Percentiles rank a stretch among this genome's conserved stretches.
These are phyloP conservation scores for Fusarium lyarnte DNA, from an alignment of 2,329 filamentous ascomycete genomes.

Conservation along the genomic window DNA sequence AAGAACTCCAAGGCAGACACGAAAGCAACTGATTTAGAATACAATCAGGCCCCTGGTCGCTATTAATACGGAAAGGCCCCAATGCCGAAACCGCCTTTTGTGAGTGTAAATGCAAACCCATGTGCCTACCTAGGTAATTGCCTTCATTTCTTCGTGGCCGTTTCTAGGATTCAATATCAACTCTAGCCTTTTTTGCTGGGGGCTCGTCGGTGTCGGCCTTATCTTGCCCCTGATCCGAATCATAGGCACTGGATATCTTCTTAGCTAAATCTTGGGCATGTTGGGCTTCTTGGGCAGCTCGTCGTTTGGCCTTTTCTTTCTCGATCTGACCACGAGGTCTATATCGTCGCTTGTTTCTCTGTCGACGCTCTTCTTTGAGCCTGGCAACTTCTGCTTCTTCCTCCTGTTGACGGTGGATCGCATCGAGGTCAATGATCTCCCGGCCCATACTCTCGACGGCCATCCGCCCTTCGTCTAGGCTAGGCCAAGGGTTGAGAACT, in stretches of 20 bases:
- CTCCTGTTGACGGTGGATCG: conserved; percentile 19
- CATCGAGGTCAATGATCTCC: conserved; percentile 24
- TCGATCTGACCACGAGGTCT: conserved; percentile 31
- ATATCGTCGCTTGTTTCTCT: conserved; percentile 40
- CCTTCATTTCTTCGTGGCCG: neutral
- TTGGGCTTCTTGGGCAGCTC: conserved; percentile 13
- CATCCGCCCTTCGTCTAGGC: conserved; percentile 27
- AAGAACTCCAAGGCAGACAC: neutral
- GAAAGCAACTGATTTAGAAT: neutral
- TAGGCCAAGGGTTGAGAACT: conserved; percentile 21
- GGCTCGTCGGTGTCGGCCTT: neutral
- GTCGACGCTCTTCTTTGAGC: conserved; percentile 31
- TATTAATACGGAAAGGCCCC: neutral
- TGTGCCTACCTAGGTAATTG: neutral
- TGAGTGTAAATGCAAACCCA: neutral
- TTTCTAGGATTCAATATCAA: neutral
- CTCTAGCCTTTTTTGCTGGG: neutral
- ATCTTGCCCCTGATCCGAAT: neutral
- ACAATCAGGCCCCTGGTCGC: neutral
- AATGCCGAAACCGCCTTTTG: neutral
- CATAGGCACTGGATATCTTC: neutral
- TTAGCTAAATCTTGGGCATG: neutral
- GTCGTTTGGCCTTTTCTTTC: conserved; percentile 28
- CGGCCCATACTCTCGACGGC: conserved; percentile 33
- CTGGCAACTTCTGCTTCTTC: conserved; percentile 24